Evolutionary conservation across 108 stramenopile genomes (phyloP).

Genomic region (Schizochytrium sp.): DNA sequence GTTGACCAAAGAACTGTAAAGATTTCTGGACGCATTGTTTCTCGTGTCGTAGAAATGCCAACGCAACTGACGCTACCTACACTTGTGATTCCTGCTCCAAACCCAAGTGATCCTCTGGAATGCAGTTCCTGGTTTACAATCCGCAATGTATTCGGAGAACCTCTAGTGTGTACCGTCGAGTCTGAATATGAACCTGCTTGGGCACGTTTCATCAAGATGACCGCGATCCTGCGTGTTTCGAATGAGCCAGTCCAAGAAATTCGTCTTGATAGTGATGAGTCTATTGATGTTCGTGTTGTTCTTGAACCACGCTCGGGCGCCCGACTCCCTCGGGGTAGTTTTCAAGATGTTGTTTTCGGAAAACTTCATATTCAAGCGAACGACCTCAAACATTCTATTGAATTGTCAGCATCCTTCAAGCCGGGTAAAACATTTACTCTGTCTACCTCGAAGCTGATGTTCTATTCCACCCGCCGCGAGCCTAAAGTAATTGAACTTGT

Average conservation of each 20-base stretch:
- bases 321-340: conserved; percentile 35
- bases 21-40: conserved; percentile 7
- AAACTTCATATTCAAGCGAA: not conserved
- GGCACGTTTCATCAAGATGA: conserved; percentile 17
- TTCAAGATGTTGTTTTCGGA: not conserved
- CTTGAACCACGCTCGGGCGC: conserved; percentile 21
- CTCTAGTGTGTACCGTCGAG: not conserved
- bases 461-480: not conserved
- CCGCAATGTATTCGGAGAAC: conserved; percentile 25
- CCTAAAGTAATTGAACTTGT: not conserved
- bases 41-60: conserved; percentile 27
- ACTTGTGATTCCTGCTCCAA: not conserved
- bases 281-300: conserved; percentile 29
- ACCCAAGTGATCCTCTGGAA: not conserved
- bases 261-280: conserved; percentile 12
- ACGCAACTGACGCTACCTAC: not conserved
- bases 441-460: conserved; percentile 36
- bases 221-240: conserved; percentile 41
- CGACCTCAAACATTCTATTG: not conserved
- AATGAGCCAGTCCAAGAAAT: not conserved
- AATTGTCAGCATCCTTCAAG: not conserved
- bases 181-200: not conserved
- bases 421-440: conserved; percentile 56
- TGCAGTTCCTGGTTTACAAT: conserved; percentile 51
- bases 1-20: not conserved